Base-by-base conservation (phyloP, 805 yeast species). In the Saccharomycopsis sp. region DNA sequence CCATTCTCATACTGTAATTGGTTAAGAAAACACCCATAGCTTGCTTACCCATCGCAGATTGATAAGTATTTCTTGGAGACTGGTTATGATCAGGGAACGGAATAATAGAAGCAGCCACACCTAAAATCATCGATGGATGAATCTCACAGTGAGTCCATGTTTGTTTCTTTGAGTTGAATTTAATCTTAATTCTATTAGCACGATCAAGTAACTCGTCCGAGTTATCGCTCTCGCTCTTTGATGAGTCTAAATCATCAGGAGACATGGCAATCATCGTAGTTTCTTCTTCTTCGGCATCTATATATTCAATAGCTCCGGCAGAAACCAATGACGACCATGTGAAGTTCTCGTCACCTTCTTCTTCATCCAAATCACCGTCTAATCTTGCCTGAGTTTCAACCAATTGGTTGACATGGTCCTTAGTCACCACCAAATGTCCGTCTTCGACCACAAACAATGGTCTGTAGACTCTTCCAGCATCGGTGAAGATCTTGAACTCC, bases 61-160 rank as follows among this genome's bases (percentile, higher is more conserved):
- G 99, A 74, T 94, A 94, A 2, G 99, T 94, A 71, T 94, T 94
- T 85, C 99, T 93, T 61, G 99, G 99, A 61, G 97, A 92, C 78
- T 94, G 99, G 74, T 94, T 94, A 74, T 94, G 99, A 76, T 94
- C 99, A 14, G 99, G 99, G 88, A 94, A 94, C 19, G 99, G 99
- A 80, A 94, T 94, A 71, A 94, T 91, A 29, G 97, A 89, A 3
- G 99, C 99, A 52, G 97, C 97, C 64, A 94, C 97, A 73, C 99
- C 99, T 62, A 94, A 79, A 73, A 94, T 93, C 99, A 94, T 94
- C 34, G 96, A 87, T 19, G 99, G 99, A 75, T 94, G 99, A 70
- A 94, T 92, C 75, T 94, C 99, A 82, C 99, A 94, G 73, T 94
- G 99, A 0, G 99, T 94, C 78, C 89, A 94, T 1, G 98, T 91